Base-by-base conservation (phyloP, 495 filamentous ascomycete species). In the Penicillium macrosclerotiorum region DNA sequence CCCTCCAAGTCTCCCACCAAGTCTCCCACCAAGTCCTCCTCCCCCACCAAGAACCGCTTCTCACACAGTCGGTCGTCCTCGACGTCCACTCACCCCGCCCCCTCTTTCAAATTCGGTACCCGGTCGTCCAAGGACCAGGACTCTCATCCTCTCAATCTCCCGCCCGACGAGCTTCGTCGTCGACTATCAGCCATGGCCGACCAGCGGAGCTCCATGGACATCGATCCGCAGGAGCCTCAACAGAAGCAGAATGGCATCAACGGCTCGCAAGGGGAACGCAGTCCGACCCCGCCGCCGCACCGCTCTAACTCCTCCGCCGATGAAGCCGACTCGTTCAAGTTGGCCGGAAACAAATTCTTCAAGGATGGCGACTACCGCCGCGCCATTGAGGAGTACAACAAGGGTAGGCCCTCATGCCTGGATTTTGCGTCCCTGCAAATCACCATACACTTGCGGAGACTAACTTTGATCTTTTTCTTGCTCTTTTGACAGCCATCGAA, bases 291-390 rank as follows among this genome's bases (percentile, higher is more conserved):
- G 42, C 90, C 90, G 37, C 90, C 89, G 24, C 90, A 95, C 66
- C 73, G 75, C 23, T 59, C 79, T 73, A 57, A 81, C 36, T 52
- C 55, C 74, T 64, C 85, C 16, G 38, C 72, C 24, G 67, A 86
- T 32, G 86, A 95, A 55, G 89, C 90, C 4, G 93, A 97, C 63
- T 78, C 78, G 14, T 94, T 84, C 78, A 98, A 98, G 72, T 78
- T 88, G 54, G 81, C 86, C 19, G 93, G 93, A 23, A 98, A 98
- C 72, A 94, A 91, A 57, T 92, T 86, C 59, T 98, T 95, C 76
- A 96, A 96, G 73, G 84, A 87, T 45, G 85, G 83, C 56, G 84
- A 96, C 52, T 98, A 90, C 62, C 68, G 72, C 29, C 82, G 83
- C 53, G 92, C 94, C 16, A 87, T 96, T 58, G 79, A 87, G 51